phyloP scores from a whole-genome alignment of 202 grass and related monocot species.

The Elaeis oleifera region DNA sequence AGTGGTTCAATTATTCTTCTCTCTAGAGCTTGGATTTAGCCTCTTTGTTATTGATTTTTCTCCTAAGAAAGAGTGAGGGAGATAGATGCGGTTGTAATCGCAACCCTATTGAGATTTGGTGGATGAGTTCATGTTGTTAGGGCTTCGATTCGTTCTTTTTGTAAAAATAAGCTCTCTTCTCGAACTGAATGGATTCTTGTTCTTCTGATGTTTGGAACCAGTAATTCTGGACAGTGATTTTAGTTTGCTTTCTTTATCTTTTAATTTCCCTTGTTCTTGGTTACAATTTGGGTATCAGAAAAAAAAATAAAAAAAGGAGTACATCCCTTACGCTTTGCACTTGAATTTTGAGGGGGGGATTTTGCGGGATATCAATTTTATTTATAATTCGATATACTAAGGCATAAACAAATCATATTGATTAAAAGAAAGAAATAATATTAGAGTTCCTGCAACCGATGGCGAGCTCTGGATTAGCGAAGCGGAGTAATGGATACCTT shows the following conservation, averaged over 20 bases:
- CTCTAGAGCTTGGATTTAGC: too few species aligned
- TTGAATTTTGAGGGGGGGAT: slow-evolving; percentile 2
- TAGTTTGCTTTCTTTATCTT: neutral
- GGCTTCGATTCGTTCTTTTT: neutral
- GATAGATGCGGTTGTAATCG: too few species aligned
- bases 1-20: too few species aligned
- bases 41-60: too few species aligned
- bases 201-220: slow-evolving; percentile 2
- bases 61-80: too few species aligned
- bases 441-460: too few species aligned
- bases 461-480: too few species aligned
- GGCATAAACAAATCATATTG: neutral
- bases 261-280: neutral
- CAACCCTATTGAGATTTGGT: neutral
- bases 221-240: slow-evolving; percentile 7
- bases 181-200: slow-evolving; percentile 3
- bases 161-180: neutral
- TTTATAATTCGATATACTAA: neutral
- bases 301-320: too few species aligned
- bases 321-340: neutral
- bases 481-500: neutral
- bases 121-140: neutral
- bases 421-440: too few species aligned
- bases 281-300: neutral
- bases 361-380: slow-evolving; percentile 1